Base-by-base conservation (phyloP, 2,329 filamentous ascomycete genomes). In the Endoconidiophora polonica region DNA sequence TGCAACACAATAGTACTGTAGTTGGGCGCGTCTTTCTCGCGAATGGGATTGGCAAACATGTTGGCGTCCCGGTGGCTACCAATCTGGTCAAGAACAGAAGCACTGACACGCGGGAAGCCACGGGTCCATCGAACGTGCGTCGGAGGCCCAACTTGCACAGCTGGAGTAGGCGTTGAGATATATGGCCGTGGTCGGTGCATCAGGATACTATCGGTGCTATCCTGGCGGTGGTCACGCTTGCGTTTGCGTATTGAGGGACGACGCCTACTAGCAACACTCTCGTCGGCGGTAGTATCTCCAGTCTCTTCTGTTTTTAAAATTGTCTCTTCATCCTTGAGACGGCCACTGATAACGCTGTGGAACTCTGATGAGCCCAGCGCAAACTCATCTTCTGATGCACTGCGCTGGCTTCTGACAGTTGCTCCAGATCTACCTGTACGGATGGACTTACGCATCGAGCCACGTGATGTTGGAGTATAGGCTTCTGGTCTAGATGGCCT, bases 11-110 rank as follows among this genome's bases (percentile, higher is more conserved):
- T 74, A 55, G 78, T 76, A 54, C 74, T 77, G 59, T 90, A 90
- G 4, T 82, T 82, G 0, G 83, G 83, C 0, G 83, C 84, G 57
- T 86, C 80, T 37, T 75, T 75, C 56, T 86, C 81, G 9, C 82
- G 81, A 45, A 90, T 73, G 1, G 81, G 79, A 49, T 80, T 79
- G 24, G 81, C 79, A 59, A 90, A 90, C 64, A 86, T 85, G 56
- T 84, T 86, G 43, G 83, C 84, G 57, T 83, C 77, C 33, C 83
- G 81, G 61, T 88, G 83, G 48, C 79, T 82, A 22, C 78, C 76
- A 53, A 88, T 83, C 57, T 86, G 79, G 59, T 87, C 83, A 55
- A 88, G 70, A 10, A 84, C 79, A 3, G 81, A 80, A 3, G 74
- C 75, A 29, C 79, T 81, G 12, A 86, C 83, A 56, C 81, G 79